A percentile compares a stretch with the other conserved stretches of the same genome.
Evolutionary conservation across 306 rosid genomes (phyloP).

Genomic region (Vigna reflexopilosa): DNA sequence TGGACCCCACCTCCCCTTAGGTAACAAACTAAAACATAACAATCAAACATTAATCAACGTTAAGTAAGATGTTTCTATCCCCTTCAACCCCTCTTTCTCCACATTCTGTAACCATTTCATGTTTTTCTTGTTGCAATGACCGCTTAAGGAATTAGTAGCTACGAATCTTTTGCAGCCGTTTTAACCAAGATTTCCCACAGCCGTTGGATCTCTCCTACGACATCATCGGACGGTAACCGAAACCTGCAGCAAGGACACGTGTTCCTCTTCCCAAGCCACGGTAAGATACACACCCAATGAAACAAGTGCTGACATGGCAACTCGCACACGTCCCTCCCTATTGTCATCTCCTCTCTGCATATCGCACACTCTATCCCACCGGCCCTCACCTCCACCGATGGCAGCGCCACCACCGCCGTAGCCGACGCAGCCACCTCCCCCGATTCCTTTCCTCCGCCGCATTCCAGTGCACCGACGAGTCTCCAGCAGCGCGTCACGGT

Average conservation of each 20-base stretch:
- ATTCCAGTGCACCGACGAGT: slow-evolving; percentile 52
- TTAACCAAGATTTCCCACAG: slow-evolving; percentile 68
- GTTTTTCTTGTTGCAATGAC: no score
- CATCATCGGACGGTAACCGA: slow-evolving; percentile 78
- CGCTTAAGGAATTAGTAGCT: not conserved
- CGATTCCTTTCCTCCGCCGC: slow-evolving; percentile 23
- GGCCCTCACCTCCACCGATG: slow-evolving; percentile 58
- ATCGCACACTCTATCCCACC: slow-evolving; percentile 77
- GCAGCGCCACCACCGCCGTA: slow-evolving; percentile 62
- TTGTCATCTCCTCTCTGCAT: slow-evolving; percentile 81
- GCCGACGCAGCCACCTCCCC: slow-evolving; percentile 66
- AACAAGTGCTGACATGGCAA: slow-evolving; percentile 87
- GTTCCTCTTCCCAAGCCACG: slow-evolving; percentile 82
- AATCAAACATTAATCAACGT: slow-evolving; percentile 9
- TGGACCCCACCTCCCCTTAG: slow-evolving; percentile 24
- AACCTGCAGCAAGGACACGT: slow-evolving; percentile 92
- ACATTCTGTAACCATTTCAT: not conserved
- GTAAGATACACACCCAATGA: slow-evolving; percentile 86
- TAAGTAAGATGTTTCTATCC: not conserved
- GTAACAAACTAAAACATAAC: slow-evolving; percentile 17
- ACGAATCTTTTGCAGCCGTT: slow-evolving; percentile 14
- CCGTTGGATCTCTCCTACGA: slow-evolving; percentile 81
- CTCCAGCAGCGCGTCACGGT: slow-evolving; percentile 66
- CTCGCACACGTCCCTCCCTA: slow-evolving; percentile 77
- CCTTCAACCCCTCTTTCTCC: no score